Evolutionary conservation across 371 early-diverging fungal genomes (phyloP), one percentile per base, ranked within the genome.

Genomic region (Saksenaea vasiformis): DNA sequence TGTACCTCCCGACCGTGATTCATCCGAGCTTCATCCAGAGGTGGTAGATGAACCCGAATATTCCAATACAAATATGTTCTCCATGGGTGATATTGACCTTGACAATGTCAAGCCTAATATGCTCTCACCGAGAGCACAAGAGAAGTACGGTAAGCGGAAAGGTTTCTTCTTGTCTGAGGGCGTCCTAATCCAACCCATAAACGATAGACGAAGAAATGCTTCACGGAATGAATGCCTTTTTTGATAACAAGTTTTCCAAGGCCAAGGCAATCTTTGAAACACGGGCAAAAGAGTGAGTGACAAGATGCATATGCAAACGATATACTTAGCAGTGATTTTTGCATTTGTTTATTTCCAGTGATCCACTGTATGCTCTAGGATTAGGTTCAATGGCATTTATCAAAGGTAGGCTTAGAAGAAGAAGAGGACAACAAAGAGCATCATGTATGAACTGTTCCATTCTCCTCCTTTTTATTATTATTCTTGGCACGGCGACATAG

Each of bases 211-310:
- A 76, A 35, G 66, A 60, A 10, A 81, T 84, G 82, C 62, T 78
- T 13, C 62, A 72, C 28, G 84, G 78, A 14, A 78, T 84, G 22
- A 56, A 72, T 10, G 73, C 75, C 53, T 80, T 84, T 39, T 84
- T 84, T 55, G 78, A 81, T 56, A 84, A 84, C 74, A 67, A 75
- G 51, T 84, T 84, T 51, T 56, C 69, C n/a, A 72, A 77, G n/a
- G 82, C 84, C 13, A 67, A 71, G 51, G 61, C 39, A 15, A 39
- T 67, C 1, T 73, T 73, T 60, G 55, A 63, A 39, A 62, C 58
- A 19, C 62, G 68, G 13, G 67, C 72, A 3, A 58, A 61, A 34
- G 65, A 62, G 73, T 69, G 56, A 62, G 65, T 67, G 22, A 47
- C 22, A 2, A n/a, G 39, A n/a, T 53, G 28, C 19, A 55, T 28